phyloP scores from a whole-genome alignment of 2,329 filamentous ascomycete genomes.

The Emydomyces testavorans region DNA sequence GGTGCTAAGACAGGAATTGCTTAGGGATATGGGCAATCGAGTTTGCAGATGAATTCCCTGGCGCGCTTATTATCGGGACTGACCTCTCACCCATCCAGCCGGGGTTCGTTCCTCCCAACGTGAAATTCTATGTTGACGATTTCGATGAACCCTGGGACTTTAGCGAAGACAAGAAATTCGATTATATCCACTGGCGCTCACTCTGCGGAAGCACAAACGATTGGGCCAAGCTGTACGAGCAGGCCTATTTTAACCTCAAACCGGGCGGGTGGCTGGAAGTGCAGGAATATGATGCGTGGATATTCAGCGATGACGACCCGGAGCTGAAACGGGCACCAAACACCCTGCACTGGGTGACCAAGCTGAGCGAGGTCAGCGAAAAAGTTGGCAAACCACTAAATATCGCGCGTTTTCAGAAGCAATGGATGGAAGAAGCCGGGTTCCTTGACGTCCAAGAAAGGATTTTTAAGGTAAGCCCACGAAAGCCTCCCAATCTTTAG shows the following conservation, averaged over 20 bases:
- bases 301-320: slow-evolving; percentile 14
- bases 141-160: slow-evolving; percentile 48
- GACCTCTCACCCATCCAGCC: slow-evolving; percentile 58
- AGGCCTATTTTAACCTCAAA: slow-evolving; percentile 40
- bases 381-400: slow-evolving; percentile 38
- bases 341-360: slow-evolving; percentile 35
- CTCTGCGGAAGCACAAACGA: slow-evolving; percentile 45
- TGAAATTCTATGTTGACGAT: slow-evolving; percentile 64
- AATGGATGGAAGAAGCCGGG: slow-evolving; percentile 45
- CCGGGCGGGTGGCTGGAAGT: slow-evolving; percentile 45
- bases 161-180: slow-evolving; percentile 38
- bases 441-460: slow-evolving; percentile 47
- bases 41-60: slow-evolving; percentile 15
- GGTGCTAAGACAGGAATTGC: neutral
- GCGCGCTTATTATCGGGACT: slow-evolving; percentile 12
- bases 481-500: too few relatives aligned
- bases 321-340: slow-evolving; percentile 11
- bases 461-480: slow-evolving; percentile 42
- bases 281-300: slow-evolving; percentile 25
- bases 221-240: slow-evolving; percentile 31
- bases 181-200: slow-evolving; percentile 52
- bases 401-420: slow-evolving; percentile 43
- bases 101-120: slow-evolving; percentile 55
- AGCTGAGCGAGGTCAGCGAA: slow-evolving; percentile 36
- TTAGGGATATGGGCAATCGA: slow-evolving; percentile 13